phyloP scores from a whole-genome alignment of 106 monocot species.

The Dioscorea dumetorum region DNA sequence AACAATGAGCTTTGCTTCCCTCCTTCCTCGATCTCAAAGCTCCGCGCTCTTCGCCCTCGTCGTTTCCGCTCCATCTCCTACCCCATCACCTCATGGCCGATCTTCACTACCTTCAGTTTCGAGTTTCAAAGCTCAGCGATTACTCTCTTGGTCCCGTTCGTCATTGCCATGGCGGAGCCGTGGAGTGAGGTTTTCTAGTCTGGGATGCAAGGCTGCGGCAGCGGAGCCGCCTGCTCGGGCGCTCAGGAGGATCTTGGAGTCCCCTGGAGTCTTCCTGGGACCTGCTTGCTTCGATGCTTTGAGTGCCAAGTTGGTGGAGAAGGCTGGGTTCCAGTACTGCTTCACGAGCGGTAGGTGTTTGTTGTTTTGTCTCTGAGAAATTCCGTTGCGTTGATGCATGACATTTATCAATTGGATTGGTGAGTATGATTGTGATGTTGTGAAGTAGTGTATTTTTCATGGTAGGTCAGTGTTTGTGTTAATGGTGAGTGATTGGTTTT shows the following conservation, averaged over 20 bases:
- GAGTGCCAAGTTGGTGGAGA: slow-evolving; percentile 84
- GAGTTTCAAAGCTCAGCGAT: slow-evolving; percentile 3
- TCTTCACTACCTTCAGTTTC: background rate
- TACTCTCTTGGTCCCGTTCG: background rate
- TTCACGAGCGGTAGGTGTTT: slow-evolving; percentile 87
- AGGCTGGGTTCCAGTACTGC: slow-evolving; percentile 70
- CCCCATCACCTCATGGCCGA: background rate
- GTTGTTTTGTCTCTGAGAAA: slow-evolving; percentile 11
- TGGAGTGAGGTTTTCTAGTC: background rate
- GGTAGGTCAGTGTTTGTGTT: background rate
- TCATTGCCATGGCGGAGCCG: background rate
- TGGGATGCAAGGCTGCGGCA: slow-evolving; percentile 3
- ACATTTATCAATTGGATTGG: too few relatives aligned
- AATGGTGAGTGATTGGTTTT: background rate
- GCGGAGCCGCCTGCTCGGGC: slow-evolving; percentile 39
- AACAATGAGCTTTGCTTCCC: too few relatives aligned
- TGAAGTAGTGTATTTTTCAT: background rate
- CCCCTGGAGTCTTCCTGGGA: slow-evolving; percentile 79
- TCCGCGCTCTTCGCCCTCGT: background rate
- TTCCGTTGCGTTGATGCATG: background rate
- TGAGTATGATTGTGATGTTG: background rate
- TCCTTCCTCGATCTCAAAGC: background rate
- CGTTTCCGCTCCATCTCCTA: background rate
- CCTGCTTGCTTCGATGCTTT: slow-evolving; percentile 89
- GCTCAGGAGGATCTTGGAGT: slow-evolving; percentile 65